Percentiles rank a stretch among this genome's conserved stretches.
Conservation (phyloP, 2,329 filamentous ascomycete genomes). For the Sclerotiophoma versabilis region DNA sequence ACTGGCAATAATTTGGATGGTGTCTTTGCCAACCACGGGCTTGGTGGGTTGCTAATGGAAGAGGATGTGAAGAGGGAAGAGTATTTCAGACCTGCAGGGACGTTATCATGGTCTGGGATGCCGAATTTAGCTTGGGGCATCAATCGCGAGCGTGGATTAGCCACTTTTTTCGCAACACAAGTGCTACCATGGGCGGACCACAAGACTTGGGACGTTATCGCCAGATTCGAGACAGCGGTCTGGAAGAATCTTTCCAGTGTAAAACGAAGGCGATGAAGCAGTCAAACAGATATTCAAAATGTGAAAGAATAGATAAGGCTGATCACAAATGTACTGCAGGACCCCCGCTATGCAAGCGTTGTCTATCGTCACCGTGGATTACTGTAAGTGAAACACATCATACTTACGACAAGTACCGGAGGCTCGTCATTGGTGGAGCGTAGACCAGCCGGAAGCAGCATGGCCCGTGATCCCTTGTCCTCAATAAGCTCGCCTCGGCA, state of each 20-base stretch:
- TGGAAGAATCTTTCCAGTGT: constrained; percentile 23
- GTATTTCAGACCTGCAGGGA: constrained; percentile 30
- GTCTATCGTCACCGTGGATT: not conserved
- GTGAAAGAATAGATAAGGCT: not conserved
- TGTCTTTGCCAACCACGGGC: constrained; percentile 22
- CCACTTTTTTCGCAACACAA: constrained; percentile 32
- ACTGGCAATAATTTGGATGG: constrained; percentile 23
- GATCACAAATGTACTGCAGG: not conserved
- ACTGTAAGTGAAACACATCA: not conserved
- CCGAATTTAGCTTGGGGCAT: constrained; percentile 31
- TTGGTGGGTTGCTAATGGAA: constrained; percentile 18
- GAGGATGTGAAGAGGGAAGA: not conserved
- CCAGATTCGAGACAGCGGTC: constrained; percentile 32
- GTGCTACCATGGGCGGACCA: constrained; percentile 31
- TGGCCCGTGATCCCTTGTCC: constrained; percentile 6
- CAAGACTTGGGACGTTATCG: constrained; percentile 20
- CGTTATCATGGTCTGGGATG: constrained; percentile 32
- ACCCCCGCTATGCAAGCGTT: not conserved
- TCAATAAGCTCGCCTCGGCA: constrained; percentile 16
- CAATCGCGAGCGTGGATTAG: constrained; percentile 34
- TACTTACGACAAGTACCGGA: not conserved
- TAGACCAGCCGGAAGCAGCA: not conserved
- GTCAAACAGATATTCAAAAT: not conserved
- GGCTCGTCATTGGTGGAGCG: not conserved
- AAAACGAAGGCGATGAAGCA: not conserved